Conservation (phyloP, 805 yeast species). For the Candida oleophila region DNA sequence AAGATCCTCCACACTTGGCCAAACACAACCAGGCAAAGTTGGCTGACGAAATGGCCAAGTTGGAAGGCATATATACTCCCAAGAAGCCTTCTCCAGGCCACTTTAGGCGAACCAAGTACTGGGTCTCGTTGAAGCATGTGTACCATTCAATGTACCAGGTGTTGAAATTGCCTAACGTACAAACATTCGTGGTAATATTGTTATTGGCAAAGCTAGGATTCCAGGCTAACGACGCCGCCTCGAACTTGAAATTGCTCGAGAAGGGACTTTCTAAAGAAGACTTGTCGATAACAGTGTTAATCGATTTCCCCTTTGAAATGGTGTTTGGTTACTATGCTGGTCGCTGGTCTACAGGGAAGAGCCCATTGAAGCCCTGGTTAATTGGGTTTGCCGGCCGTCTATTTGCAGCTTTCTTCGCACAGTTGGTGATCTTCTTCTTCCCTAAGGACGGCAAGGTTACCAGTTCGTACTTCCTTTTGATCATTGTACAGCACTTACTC, state of each 20-base stretch:
- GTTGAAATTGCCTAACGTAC: constrained; percentile 68
- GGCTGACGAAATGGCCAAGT: constrained; percentile 25
- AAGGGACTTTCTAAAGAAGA: constrained; percentile 93
- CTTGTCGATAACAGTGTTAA: constrained; percentile 84
- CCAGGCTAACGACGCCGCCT: constrained; percentile 94
- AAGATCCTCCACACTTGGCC: constrained; percentile 59
- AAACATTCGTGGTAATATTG: constrained; percentile 70
- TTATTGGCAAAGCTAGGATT: constrained; percentile 85
- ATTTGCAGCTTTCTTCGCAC: constrained; percentile 73
- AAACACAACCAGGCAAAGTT: constrained; percentile 28
- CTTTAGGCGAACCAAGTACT: neutral
- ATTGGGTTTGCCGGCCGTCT: constrained; percentile 82
- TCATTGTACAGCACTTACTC: constrained; percentile 77
- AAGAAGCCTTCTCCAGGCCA: constrained; percentile 9
- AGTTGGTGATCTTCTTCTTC: constrained; percentile 65
- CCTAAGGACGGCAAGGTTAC: constrained; percentile 57
- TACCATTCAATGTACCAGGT: constrained; percentile 68
- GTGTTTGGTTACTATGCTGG: constrained; percentile 95
- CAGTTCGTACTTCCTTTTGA: constrained; percentile 58
- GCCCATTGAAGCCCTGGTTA: constrained; percentile 86
- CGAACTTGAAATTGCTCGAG: constrained; percentile 86
- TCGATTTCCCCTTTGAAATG: constrained; percentile 95
- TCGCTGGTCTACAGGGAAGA: constrained; percentile 81
- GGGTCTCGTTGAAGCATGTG: constrained; percentile 46
- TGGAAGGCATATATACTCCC: constrained; percentile 26